Base-by-base conservation (phyloP, 2,329 filamentous ascomycete genomes). In the Sarocladiaceae sp. region DNA sequence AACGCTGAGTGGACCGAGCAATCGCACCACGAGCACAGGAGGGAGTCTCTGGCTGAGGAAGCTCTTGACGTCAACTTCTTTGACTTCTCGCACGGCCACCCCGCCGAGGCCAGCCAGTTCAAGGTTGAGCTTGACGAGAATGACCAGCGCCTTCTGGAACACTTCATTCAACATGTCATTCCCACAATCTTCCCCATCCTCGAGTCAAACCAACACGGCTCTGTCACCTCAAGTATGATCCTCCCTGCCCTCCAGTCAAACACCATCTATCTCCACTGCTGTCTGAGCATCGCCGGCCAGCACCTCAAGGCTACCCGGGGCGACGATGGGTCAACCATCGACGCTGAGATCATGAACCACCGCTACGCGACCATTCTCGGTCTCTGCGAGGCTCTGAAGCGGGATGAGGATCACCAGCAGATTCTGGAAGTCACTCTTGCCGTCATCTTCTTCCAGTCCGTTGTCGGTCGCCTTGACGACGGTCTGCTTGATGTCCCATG, bases 381-480 rank as follows among this genome's bases (percentile, higher is more conserved):
- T 59, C 80, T 97, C 3, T 96, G 91, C 67, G 84, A 91, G 56
- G 86, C 90, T 1, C 79, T 97, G 52, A 84, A 85, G 63, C 78
- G 79, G 54, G 91, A 97, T 64, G 85, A 86, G 64, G 79, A 96
- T 64, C 91, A 96, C 66, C 80, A 87, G 54, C 83, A 94, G 67
- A 95, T 96, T 60, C 83, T 97, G 12, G 93, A 97, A 70, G 91
- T 93, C 1, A 91, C 92, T 0, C 79, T 97, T 4, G 91, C 89
- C 50, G 91, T 97, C 82, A 96, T 97, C 66, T 94, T 96, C 74
- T 95, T 97, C 75, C 90, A 96, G 66, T 94, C 88, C 72, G 87
- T 90, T 23, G 93, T 97, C 57, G 93, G 93, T 51, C 83, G 89
- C 61, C 84, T 87, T 31, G 87, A 94, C 61, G 90, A 97, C 65